Evolutionary conservation across 371 early-diverging fungal species (phyloP).

Genomic region (Smittium culicis): DNA sequence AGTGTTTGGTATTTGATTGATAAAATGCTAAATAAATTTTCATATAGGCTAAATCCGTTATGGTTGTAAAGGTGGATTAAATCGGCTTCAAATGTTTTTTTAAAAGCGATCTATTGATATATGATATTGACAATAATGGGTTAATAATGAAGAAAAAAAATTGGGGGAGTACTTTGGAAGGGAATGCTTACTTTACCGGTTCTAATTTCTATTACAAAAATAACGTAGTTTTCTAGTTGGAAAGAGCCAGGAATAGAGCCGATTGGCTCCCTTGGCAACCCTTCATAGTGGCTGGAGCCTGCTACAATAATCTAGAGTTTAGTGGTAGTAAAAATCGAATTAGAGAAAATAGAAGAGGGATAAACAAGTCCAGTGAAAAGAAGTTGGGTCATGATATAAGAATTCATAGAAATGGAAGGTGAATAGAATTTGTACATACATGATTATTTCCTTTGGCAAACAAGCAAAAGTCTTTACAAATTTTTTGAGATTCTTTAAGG

Average conservation of each 20-base stretch:
- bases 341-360: no score
- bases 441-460: slow-evolving; percentile 16
- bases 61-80: slow-evolving; percentile 21
- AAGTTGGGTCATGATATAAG: not conserved
- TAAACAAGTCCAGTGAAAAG: no score
- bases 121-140: no score
- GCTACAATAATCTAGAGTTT: not conserved
- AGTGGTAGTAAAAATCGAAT: not conserved
- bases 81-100: slow-evolving; percentile 7
- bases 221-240: not conserved
- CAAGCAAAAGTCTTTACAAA: slow-evolving; percentile 29
- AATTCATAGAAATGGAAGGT: not conserved
- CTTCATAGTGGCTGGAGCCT: not conserved
- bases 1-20: slow-evolving; percentile 31
- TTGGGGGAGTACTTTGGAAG: not conserved
- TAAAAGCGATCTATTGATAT: not conserved
- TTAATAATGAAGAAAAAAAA: not conserved
- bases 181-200: not conserved
- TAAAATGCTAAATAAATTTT: slow-evolving; percentile 25
- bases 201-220: not conserved
- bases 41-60: slow-evolving; percentile 23
- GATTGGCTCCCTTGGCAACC: not conserved
- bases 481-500: slow-evolving; percentile 16
- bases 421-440: slow-evolving; percentile 9
- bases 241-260: not conserved